Base-by-base conservation (phyloP, 495 filamentous ascomycete species). In the Antarctomyces pellizariae region DNA sequence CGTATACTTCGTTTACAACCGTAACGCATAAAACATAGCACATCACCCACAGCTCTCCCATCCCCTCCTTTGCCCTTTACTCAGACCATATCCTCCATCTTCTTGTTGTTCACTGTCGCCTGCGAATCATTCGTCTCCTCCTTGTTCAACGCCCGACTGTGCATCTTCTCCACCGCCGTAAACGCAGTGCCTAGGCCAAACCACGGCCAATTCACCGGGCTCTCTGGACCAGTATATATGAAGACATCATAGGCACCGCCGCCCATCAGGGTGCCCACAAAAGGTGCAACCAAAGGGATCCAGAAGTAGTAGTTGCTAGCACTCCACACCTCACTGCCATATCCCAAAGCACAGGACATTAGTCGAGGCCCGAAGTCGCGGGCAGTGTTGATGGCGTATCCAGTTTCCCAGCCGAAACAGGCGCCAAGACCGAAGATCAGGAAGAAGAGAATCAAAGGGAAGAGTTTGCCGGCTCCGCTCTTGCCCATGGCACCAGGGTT, bases 391-490 rank as follows among this genome's bases (percentile, higher is more conserved):
- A 74, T 68, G 3, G 70, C 66, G 44, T 70, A 74, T 2, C 67
- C 68, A 3, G 68, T 74, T 39, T 74, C 64, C 57, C 61, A 72
- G 8, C 70, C 70, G 44, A 70, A 73, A 37, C 67, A 70, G 23
- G 65, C 62, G 10, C 66, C 68, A 13, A 74, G 56, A 2, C 67
- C 67, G 39, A 69, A 71, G 21, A 74, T 56, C 10, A 70, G 43
- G 36, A 74, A 72, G 43, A 73, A 67, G 3, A 73, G 45, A 0
- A 41, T 55, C 7, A 75, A 45, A 0, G 68, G 67, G 3, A 56
- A 53, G 16, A 67, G 29, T 9, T 47, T 31, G 2, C 59, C 49
- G 3, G 59, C 49, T 17, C 46, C 44, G 5, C 29, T 36, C 26
- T 43, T 45, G 16, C 42, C 44, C 39, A 48, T 46, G 0, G 41